phyloP scores from a whole-genome alignment of 306 rosid species.

The Glycine tomentella region DNA sequence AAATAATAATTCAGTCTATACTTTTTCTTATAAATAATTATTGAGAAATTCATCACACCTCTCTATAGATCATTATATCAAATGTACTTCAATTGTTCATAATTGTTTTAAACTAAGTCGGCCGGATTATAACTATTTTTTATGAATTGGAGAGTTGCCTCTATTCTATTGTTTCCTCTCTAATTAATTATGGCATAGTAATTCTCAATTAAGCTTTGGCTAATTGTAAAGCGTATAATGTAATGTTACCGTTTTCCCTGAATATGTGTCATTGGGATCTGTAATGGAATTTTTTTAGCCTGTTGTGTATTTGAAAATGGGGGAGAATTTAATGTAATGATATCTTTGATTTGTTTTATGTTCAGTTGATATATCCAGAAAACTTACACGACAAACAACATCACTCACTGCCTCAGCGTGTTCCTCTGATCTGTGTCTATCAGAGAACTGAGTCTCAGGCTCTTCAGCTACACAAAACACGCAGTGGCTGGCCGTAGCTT shows the following conservation, averaged over 20 bases:
- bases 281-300: constrained; percentile 46
- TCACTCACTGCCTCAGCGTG: constrained; percentile 38
- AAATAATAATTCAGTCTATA: no score
- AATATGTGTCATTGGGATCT: constrained; percentile 55
- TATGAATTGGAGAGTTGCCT: not conserved
- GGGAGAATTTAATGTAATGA: constrained; percentile 35
- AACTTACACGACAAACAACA: constrained; percentile 11
- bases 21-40: no score
- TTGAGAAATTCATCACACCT: no score
- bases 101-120: not conserved
- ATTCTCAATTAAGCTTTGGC: not conserved
- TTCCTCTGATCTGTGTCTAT: constrained; percentile 38
- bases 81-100: no score
- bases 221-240: no score
- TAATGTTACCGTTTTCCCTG: not conserved
- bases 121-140: not conserved
- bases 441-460: constrained; percentile 56
- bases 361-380: constrained; percentile 44
- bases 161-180: no score
- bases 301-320: constrained; percentile 27
- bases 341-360: constrained; percentile 70
- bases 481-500: constrained; percentile 45
- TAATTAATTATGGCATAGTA: not conserved
- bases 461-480: constrained; percentile 46
- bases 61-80: no score